Percentiles rank a stretch among this genome's conserved stretches.
Evolutionary conservation across 106 monocot genomes (phyloP).

Genomic region (Allium sativum): DNA sequence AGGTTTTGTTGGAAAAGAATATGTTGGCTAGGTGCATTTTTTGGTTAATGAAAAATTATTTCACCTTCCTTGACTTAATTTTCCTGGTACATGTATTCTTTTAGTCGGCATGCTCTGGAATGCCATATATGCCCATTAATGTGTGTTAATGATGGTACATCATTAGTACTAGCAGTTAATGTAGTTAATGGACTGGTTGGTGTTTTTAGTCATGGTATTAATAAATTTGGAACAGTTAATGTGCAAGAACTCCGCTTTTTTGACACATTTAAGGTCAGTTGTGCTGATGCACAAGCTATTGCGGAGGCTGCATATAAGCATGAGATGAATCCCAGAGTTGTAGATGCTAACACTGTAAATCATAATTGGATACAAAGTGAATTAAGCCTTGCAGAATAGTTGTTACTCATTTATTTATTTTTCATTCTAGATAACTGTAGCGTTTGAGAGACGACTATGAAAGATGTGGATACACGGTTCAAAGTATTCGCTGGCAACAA

Average conservation of each 20-base stretch:
- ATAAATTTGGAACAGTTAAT: slow-evolving; percentile 79
- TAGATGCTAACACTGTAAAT: slow-evolving; percentile 85
- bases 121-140: no score
- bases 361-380: no score
- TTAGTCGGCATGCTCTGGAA: no score
- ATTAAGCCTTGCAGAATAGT: no score
- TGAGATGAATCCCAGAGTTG: slow-evolving; percentile 82
- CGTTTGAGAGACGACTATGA: slow-evolving; percentile 88
- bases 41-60: no score
- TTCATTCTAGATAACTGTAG: slow-evolving; percentile 62
- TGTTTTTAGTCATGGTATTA: slow-evolving; percentile 70
- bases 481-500: slow-evolving; percentile 78
- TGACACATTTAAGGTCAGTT: slow-evolving; percentile 82
- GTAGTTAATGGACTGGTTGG: slow-evolving; percentile 88
- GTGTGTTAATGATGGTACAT: no score
- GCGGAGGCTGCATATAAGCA: slow-evolving; percentile 58
- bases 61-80: no score
- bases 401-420: no score
- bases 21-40: no score
- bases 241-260: slow-evolving; percentile 91
- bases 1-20: no score
- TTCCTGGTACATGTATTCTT: no score
- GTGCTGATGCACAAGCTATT: slow-evolving; percentile 57
- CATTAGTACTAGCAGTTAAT: no score
- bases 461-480: slow-evolving; percentile 81